Base-by-base conservation (phyloP, 129 eudicot genomes). In the Flaveria linearis region DNA sequence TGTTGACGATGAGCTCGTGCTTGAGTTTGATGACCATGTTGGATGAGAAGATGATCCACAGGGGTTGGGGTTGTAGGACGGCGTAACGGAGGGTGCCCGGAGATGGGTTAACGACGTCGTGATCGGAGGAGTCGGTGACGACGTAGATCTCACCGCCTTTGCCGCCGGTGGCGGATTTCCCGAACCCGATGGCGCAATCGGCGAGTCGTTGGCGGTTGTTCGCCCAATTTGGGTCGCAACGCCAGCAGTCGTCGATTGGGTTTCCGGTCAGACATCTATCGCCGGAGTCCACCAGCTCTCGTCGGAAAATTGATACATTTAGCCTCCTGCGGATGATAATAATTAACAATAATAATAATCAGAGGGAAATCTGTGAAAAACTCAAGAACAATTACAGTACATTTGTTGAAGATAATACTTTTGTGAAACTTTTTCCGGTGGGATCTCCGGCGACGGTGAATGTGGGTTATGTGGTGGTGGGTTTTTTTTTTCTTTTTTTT, bases 161-260 rank as follows among this genome's bases (percentile, higher is more conserved):
- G 39, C 98, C 98, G 16, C 98, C 98, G 17, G 71, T 5, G 15
- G 98, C 98, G 1, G 76, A 68, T 61, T 81, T 84, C 42, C 98
- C 98, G 55, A 94, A 94, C 65, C 98, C 98, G 26, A 94, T 89
- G 53, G 90, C 90, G 61, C 98, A 94, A 77, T 94, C 97, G 0
- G 98, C 97, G 11, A 94, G 86, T 56, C 84, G 88, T 26, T 91
- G 93, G 5, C 98, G 90, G 81, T 89, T 87, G 68, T 77, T 76
- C 4, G 80, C 84, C 98, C 98, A 94, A 61, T 89, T 91, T 7
- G 91, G 76, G 88, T 94, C 96, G 81, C 98, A 94, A 0, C 85
- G 78, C 98, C 98, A 94, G 79, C 98, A 94, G 63, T 94, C 98
- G 87, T 94, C 98, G 15, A 94, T 88, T 55, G 98, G 98, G 84